phyloP scores from a whole-genome alignment of 805 yeast genomes.

The Myxozyma melibiosi region DNA sequence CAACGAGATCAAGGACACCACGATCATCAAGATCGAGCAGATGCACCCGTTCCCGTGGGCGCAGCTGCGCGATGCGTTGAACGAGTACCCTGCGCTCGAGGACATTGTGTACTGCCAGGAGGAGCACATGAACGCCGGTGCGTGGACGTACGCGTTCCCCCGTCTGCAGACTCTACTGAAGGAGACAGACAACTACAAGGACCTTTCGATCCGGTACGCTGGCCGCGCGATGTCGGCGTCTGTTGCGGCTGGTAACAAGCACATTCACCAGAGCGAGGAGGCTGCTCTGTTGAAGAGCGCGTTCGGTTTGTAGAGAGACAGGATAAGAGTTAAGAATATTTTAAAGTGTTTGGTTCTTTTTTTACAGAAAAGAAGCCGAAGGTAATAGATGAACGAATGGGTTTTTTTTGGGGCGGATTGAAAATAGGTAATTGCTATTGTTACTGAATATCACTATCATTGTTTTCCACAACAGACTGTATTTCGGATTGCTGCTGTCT shows the following conservation, averaged over 20 bases:
- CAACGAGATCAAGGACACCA: constrained; percentile 76
- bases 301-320: constrained; percentile 44
- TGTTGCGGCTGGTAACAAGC: constrained; percentile 96
- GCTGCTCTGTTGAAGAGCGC: constrained; percentile 80
- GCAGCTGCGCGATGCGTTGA: constrained; percentile 80
- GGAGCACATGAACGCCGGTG: constrained; percentile 98
- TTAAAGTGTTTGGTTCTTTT: background rate
- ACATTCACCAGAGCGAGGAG: constrained; percentile 86
- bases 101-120: constrained; percentile 98
- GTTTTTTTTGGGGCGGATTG: background rate
- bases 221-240: constrained; percentile 99
- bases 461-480: too few relatives aligned
- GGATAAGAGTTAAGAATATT: background rate
- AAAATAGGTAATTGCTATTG: background rate
- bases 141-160: constrained; percentile 78
- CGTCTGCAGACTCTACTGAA: constrained; percentile 75
- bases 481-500: too few relatives aligned
- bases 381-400: background rate
- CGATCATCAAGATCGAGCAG: constrained; percentile 88
- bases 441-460: background rate
- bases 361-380: background rate
- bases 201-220: constrained; percentile 70
- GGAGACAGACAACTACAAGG: constrained; percentile 71
- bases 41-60: constrained; percentile 98
- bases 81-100: constrained; percentile 76